Base-by-base conservation (phyloP, 805 yeast species). In the Candida cerambycidarum region DNA sequence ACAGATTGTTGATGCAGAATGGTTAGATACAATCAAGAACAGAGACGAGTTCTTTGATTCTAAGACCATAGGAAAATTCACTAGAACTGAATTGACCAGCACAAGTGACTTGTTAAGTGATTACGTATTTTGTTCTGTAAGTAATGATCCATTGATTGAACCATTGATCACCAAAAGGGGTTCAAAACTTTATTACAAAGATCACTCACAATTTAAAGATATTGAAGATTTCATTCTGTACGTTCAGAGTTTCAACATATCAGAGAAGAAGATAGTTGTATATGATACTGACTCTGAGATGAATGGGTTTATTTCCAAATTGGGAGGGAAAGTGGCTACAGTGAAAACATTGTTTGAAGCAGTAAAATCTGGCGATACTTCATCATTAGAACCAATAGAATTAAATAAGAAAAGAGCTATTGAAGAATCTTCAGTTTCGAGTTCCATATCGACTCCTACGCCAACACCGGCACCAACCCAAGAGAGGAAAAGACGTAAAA, bases 401-500 rank as follows among this genome's bases (percentile, higher is more conserved):
- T 37, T 37, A 24, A n/a, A 7, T 28, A 37, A 18, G 5, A 37
- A 28, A 17, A 37, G 32, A 37, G 25, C 12, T 25, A 25, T 18
- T 11, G 10, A 15, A 16, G 7, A 32, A 10, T 15, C 32, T 4
- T n/a, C n/a, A n/a, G n/a, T n/a, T n/a, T n/a, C n/a, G n/a, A n/a
- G n/a, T n/a, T n/a, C n/a, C n/a, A n/a, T n/a, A n/a, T n/a, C n/a
- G n/a, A n/a, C n/a, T n/a, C n/a, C n/a, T n/a, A n/a, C n/a, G n/a
- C 24, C 12, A 19, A 13, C 28, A 6, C 36, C 12, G 24, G 25
- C 31, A 8, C 31, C 31, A 11, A 39, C 36, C 12, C 42, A 55
- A 23, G 40, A 38, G 19, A 47, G 67, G 23, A 65, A 63, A 40
- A 51, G 71, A 46, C 52, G 65, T 29, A 63, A 57, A 38, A 55